Conservation (phyloP, 2,329 filamentous ascomycete genomes). For the Fusarium compactum region DNA sequence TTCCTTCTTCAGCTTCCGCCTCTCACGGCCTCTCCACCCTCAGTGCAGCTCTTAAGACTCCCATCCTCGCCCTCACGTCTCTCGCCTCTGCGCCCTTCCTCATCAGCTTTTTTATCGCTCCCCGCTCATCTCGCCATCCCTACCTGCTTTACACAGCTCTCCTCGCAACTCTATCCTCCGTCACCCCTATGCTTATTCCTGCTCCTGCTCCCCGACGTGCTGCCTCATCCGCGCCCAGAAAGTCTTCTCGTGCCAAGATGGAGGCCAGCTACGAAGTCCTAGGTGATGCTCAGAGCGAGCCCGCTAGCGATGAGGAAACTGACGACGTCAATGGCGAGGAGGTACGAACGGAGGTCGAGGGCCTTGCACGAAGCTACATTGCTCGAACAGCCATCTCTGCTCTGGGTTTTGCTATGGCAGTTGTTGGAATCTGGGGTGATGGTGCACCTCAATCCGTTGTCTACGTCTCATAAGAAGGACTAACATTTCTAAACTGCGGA, state of each 20-base stretch:
- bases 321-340: constrained; percentile 72
- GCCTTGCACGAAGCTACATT: constrained; percentile 65
- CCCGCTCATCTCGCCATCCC: constrained; percentile 80
- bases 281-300: constrained; percentile 64
- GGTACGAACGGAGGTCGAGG: constrained; percentile 67
- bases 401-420: constrained; percentile 69
- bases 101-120: constrained; percentile 82
- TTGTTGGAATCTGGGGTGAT: constrained; percentile 76
- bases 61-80: constrained; percentile 74
- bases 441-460: constrained; percentile 57
- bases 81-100: constrained; percentile 79
- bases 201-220: constrained; percentile 47
- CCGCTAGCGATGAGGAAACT: constrained; percentile 63
- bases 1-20: constrained; percentile 80
- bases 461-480: constrained; percentile 49
- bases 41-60: constrained; percentile 70
- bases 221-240: constrained; percentile 48
- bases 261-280: constrained; percentile 80
- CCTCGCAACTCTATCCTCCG: constrained; percentile 72
- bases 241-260: constrained; percentile 60
- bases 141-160: constrained; percentile 89
- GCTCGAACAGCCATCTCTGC: constrained; percentile 66
- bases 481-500: neutral
- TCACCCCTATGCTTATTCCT: constrained; percentile 63
- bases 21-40: constrained; percentile 78